Base-by-base conservation (phyloP, 208 protist species). In the Crithidia fasciculata region DNA sequence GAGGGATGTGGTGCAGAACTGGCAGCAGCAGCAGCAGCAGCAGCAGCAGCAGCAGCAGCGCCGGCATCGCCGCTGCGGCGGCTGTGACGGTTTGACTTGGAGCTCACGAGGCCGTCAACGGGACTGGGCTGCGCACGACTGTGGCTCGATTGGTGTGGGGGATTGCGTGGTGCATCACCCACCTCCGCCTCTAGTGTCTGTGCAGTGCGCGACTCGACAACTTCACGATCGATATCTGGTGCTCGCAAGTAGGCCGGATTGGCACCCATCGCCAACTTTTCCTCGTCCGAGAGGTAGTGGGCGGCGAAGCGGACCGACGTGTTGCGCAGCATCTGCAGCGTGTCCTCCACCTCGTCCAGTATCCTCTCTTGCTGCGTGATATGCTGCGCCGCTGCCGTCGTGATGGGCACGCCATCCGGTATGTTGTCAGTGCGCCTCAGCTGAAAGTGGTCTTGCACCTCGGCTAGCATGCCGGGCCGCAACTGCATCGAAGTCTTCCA, bases 231-330 rank as follows among this genome's bases (percentile, higher is more conserved):
- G 39, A 91, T 75, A 47, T 89, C 86, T 8, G 87, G 81, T 37
- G 83, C 72, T 4, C 68, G 87, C 37, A 96, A 69, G 43, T 92
- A 86, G 37, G 73, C 79, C 7, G 91, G 91, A 63, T 96, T 81
- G 10, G 86, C 80, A 8, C 91, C 91, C 86, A 96, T 86, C 39
- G 87, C 81, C 15, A 74, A 65, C 80, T 94, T 96, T 72, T 96
- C 91, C 13, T 70, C 75, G 63, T 96, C 91, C 4, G 86, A 83
- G 2, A 96, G 63, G 50, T 87, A 88, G 72, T 92, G 78, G 4
- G 91, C 88, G n/a, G 89, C 87, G 61, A 96, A 91, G 43, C 83
- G 82, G 44, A 96, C 86, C 3, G 91, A 96, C 10, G 70, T 68
- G 54, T 80, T 81, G 16, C 91, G 88, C 55, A 93, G 67, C 19